phyloP scores from a whole-genome alignment of 306 rosid genomes.

The Potentilla sterilis region DNA sequence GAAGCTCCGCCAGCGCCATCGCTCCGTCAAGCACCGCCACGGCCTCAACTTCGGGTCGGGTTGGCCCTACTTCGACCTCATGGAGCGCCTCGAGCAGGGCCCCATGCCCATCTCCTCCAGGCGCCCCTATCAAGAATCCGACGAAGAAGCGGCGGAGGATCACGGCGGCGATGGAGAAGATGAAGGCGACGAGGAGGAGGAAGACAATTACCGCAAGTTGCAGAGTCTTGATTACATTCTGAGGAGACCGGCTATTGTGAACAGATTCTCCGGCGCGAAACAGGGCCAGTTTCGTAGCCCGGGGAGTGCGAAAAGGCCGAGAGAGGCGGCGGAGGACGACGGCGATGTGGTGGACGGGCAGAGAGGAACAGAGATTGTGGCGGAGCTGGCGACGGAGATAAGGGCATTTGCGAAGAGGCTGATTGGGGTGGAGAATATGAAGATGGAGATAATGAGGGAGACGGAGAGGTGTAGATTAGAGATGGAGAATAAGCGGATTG shows the following conservation, averaged over 20 bases:
- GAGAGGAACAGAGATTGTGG: constrained; percentile 27
- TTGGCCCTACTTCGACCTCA: constrained; percentile 76
- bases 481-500: constrained; percentile 73
- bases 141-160: neutral
- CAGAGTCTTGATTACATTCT: constrained; percentile 50
- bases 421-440: constrained; percentile 68
- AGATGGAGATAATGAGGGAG: constrained; percentile 79
- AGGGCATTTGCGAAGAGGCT: constrained; percentile 53
- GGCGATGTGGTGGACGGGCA: constrained; percentile 21
- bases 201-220: constrained; percentile 26
- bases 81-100: constrained; percentile 71
- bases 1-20: constrained; percentile 88
- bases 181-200: constrained; percentile 18
- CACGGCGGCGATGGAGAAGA: neutral
- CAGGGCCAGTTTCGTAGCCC: constrained; percentile 12
- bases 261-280: constrained; percentile 23
- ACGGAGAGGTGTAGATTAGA: constrained; percentile 66
- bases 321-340: constrained; percentile 18
- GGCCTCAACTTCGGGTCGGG: constrained; percentile 11
- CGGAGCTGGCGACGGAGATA: constrained; percentile 56
- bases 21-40: constrained; percentile 49
- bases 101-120: constrained; percentile 73
- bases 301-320: constrained; percentile 21
- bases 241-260: constrained; percentile 21
- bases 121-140: constrained; percentile 17